Percentiles rank a stretch among this genome's conserved stretches.
phyloP scores from a whole-genome alignment of 2,329 filamentous ascomycete genomes.

The Fusarium sp. region DNA sequence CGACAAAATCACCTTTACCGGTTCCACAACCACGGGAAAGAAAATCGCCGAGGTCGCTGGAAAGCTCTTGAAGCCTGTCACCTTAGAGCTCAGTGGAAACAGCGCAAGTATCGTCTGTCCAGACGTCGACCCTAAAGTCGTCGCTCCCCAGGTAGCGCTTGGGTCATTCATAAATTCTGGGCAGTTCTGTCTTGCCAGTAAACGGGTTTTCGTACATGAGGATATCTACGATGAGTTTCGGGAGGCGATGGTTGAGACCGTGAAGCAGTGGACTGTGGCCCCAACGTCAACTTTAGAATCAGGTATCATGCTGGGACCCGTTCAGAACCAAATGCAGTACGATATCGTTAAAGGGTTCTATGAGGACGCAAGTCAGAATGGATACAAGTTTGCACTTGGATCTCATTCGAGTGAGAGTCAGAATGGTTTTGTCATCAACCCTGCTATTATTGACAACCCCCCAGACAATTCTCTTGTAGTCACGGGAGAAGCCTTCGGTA shows the following conservation, averaged over 20 bases:
- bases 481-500: slow-evolving; percentile 25
- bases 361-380: slow-evolving; percentile 4
- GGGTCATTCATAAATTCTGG: slow-evolving; percentile 71
- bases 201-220: slow-evolving; percentile 73
- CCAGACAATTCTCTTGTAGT: slow-evolving; percentile 21
- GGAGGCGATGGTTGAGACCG: slow-evolving; percentile 50
- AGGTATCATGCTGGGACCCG: slow-evolving; percentile 53
- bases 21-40: slow-evolving; percentile 72
- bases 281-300: slow-evolving; percentile 58
- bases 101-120: slow-evolving; percentile 70
- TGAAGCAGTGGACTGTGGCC: slow-evolving; percentile 54
- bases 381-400: slow-evolving; percentile 12
- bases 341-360: slow-evolving; percentile 24
- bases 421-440: slow-evolving; percentile 3
- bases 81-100: slow-evolving; percentile 73
- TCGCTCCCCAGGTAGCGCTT: slow-evolving; percentile 54
- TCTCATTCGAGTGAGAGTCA: not conserved
- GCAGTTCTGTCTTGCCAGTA: slow-evolving; percentile 52
- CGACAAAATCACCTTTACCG: slow-evolving; percentile 75
- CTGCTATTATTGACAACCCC: slow-evolving; percentile 27
- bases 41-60: slow-evolving; percentile 69
- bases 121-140: slow-evolving; percentile 66
- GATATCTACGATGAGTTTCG: slow-evolving; percentile 70
- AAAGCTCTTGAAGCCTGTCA: slow-evolving; percentile 71
- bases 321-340: slow-evolving; percentile 37